Evolutionary conservation across 768 basidiomycete species (phyloP).

Genomic region (Kwoniella dendrophila): DNA sequence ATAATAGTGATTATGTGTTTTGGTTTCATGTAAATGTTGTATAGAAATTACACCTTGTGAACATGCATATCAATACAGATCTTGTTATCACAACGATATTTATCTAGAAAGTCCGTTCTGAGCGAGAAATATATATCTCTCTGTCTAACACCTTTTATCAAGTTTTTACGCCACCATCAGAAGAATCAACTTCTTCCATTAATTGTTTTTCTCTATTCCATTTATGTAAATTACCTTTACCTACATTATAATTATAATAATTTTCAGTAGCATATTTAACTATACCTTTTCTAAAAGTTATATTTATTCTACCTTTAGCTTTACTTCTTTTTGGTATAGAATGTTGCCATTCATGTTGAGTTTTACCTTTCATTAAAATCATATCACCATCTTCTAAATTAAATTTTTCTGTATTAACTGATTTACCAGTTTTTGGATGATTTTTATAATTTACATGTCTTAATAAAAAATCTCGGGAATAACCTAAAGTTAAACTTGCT

Average conservation of each 20-base stretch:
- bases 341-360: conserved; percentile 55
- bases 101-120: too few relatives aligned
- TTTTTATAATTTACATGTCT: conserved; percentile 49
- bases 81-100: too few relatives aligned
- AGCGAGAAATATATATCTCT: too few relatives aligned
- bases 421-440: conserved; percentile 14
- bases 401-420: conserved; percentile 46
- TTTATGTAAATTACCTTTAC: conserved; percentile 40
- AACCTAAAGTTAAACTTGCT: conserved; percentile 53
- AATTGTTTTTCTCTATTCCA: conserved; percentile 29
- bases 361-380: conserved; percentile 55
- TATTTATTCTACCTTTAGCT: conserved; percentile 54
- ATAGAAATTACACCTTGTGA: too few relatives aligned
- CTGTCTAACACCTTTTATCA: too few relatives aligned
- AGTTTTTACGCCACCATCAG: conserved; percentile 10
- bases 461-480: conserved; percentile 49
- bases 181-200: conserved; percentile 38
- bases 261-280: conserved; percentile 52
- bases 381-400: conserved; percentile 48
- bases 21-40: too few relatives aligned
- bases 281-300: conserved; percentile 55
- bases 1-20: too few relatives aligned
- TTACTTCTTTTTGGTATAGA: conserved; percentile 53
- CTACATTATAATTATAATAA: conserved; percentile 54
- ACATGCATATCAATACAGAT: too few relatives aligned